Percentiles rank a stretch among this genome's conserved stretches.
Conservation (phyloP, 192 early-diverging fungal species). For the Backusella australiensis region DNA sequence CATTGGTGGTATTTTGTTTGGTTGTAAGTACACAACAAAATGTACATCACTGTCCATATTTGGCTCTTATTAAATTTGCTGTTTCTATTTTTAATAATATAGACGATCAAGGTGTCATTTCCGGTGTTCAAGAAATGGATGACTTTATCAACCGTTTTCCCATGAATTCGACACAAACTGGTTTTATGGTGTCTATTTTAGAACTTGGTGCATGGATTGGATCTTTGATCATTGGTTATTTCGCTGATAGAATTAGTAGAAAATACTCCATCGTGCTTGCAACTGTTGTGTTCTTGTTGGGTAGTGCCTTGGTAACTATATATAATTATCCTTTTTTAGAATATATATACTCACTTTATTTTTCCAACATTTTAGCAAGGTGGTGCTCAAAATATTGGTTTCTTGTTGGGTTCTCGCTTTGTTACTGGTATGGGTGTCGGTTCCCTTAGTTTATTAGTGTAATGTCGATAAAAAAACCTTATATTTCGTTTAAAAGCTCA, state of each 20-base stretch:
- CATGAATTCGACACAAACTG: slow-evolving; percentile 26
- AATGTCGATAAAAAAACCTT: slow-evolving; percentile 12
- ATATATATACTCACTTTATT: background rate
- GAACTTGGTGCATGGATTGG: slow-evolving; percentile 65
- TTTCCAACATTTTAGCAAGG: slow-evolving; percentile 24
- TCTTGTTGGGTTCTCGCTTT: slow-evolving; percentile 52
- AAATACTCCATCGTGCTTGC: slow-evolving; percentile 67
- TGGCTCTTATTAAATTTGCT: background rate
- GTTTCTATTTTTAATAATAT: background rate
- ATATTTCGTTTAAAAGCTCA: slow-evolving; percentile 22
- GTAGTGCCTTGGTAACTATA: slow-evolving; percentile 24
- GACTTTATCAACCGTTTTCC: slow-evolving; percentile 23
- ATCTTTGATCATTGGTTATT: slow-evolving; percentile 47
- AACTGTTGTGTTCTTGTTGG: slow-evolving; percentile 53
- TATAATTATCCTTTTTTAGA: background rate
- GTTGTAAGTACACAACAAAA: slow-evolving; percentile 28
- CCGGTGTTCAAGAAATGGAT: slow-evolving; percentile 36
- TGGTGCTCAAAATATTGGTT: slow-evolving; percentile 30
- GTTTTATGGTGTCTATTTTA: slow-evolving; percentile 51
- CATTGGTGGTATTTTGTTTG: slow-evolving; percentile 37
- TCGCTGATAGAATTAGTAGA: slow-evolving; percentile 62
- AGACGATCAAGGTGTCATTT: slow-evolving; percentile 42
- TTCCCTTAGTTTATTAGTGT: slow-evolving; percentile 45
- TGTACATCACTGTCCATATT: background rate
- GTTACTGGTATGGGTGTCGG: slow-evolving; percentile 54